A percentile compares a stretch with the other conserved stretches of the same genome.
These are phyloP conservation scores for Boletus pseudopeckii DNA, from an alignment of 768 basidiomycete species.

Conservation along the genomic window DNA sequence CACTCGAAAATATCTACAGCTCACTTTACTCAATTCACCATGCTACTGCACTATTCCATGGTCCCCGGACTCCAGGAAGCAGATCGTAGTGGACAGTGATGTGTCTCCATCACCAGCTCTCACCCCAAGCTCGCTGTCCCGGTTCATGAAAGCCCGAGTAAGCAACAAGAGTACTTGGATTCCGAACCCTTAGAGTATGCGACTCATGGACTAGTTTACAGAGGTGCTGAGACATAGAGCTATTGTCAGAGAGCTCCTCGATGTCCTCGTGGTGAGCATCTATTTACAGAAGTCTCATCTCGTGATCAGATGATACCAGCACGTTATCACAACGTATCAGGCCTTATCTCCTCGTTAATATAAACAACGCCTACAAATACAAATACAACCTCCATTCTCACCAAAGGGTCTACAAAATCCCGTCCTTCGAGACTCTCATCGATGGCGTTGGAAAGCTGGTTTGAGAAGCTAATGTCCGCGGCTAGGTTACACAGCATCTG, in stretches of 20 bases:
- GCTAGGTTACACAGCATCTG: neutral
- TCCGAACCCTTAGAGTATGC: neutral
- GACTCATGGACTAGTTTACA: neutral
- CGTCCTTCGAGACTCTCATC: neutral
- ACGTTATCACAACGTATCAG: neutral
- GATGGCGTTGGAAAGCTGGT: conserved; percentile 10
- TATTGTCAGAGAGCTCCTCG: no score
- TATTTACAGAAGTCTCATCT: neutral
- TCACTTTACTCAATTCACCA: no score
- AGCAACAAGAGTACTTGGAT: neutral
- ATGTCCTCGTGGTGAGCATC: neutral
- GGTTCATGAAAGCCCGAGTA: neutral
- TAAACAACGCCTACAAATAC: neutral
- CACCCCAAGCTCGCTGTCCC: neutral
- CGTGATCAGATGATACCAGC: conserved; percentile 2
- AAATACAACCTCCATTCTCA: neutral
- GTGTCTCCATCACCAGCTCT: neutral
- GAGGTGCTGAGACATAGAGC: no score
- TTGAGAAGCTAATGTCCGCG: conserved; percentile 9
- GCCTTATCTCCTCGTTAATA: conserved; percentile 3
- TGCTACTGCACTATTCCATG: no score
- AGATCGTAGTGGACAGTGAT: no score
- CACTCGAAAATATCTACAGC: neutral
- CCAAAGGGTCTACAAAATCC: neutral
- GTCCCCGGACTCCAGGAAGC: no score